These are phyloP conservation scores for Coemansia reversa DNA, from an alignment of 192 early-diverging fungal species.

Conservation along the genomic window DNA sequence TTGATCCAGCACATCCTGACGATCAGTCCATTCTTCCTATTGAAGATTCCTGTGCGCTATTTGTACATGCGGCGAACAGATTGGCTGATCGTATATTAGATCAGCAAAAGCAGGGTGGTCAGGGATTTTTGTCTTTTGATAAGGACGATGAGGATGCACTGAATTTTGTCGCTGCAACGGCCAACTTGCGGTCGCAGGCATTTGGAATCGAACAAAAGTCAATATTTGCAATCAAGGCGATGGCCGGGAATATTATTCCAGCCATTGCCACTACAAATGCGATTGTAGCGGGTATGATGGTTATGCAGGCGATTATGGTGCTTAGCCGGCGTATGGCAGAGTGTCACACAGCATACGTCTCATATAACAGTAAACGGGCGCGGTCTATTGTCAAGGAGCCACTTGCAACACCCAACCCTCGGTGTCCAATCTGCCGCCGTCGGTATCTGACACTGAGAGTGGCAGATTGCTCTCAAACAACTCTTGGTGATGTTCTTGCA, in stretches of 20 bases:
- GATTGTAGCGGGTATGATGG: constrained; percentile 91
- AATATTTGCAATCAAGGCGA: constrained; percentile 91
- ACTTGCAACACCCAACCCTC: constrained; percentile 65
- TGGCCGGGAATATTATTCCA: constrained; percentile 99
- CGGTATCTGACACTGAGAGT: constrained; percentile 60
- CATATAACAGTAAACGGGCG: constrained; percentile 60
- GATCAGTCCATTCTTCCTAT: constrained; percentile 74
- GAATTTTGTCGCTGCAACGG: constrained; percentile 90
- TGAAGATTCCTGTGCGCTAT: constrained; percentile 69
- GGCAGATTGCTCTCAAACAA: constrained; percentile 60
- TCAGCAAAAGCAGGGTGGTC: not conserved
- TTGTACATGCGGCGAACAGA: constrained; percentile 56
- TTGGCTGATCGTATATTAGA: constrained; percentile 19
- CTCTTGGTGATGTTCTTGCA: constrained; percentile 68
- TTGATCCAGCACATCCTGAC: constrained; percentile 46
- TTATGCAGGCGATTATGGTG: constrained; percentile 81
- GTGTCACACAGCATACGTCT: constrained; percentile 59
- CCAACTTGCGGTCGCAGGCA: constrained; percentile 80
- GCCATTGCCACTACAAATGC: constrained; percentile 99
- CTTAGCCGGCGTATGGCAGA: constrained; percentile 29
- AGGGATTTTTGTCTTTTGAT: constrained; percentile 72
- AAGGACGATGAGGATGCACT: constrained; percentile 93
- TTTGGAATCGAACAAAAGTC: constrained; percentile 81
- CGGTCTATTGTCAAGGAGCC: constrained; percentile 65
- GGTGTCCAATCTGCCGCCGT: constrained; percentile 75